Base-by-base conservation (phyloP, 2,329 filamentous ascomycete genomes). In the Fusarium sp. region DNA sequence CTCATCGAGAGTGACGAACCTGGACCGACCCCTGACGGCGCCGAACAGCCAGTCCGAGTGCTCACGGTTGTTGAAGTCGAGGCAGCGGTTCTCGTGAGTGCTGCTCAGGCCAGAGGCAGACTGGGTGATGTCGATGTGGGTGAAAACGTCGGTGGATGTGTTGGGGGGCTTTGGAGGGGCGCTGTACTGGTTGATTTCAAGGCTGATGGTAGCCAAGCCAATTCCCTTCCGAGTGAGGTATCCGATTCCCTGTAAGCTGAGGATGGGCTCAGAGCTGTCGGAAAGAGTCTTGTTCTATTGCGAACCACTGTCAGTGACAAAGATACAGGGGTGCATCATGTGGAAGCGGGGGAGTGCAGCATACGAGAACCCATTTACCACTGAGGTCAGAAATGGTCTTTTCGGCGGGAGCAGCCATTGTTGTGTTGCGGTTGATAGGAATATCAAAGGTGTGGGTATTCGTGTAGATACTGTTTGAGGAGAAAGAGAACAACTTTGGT, bases 21-120 rank as follows among this genome's bases (percentile, higher is more conserved):
- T 83, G 48, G 87, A 89, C 68, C 86, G 87, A 65, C 92, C 93
- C 58, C 85, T 85, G 71, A 96, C 88, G 62, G 83, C 84, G 66
- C 95, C 95, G 81, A 97, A 98, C 75, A 97, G 89, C 86, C 91
- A 91, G 85, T 98, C 94, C 30, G 84, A 85, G 85, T 95, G 93
- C 72, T 89, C 88, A 76, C 92, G 91, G 75, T 76, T 81, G 61
- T 75, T 76, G 80, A 82, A 79, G 84, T 90, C 88, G 59, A 88
- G 77, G 79, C 85, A 87, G 66, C 89, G 88, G 73, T 82, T 81
- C 86, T 90, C 89, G 47, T 84, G 79, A 56, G 85, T 95, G 77
- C 90, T 91, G 78, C 89, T 89, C 72, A 97, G 85, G 62, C 91
- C 92, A 68, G 91, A 94, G 14, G 92, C 93, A 52, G 88, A 85